Percentiles rank a stretch among this genome's conserved stretches.
These are phyloP conservation scores for Mallotus nudiflorus DNA, from an alignment of 345 rosid species.

Conservation along the genomic window DNA sequence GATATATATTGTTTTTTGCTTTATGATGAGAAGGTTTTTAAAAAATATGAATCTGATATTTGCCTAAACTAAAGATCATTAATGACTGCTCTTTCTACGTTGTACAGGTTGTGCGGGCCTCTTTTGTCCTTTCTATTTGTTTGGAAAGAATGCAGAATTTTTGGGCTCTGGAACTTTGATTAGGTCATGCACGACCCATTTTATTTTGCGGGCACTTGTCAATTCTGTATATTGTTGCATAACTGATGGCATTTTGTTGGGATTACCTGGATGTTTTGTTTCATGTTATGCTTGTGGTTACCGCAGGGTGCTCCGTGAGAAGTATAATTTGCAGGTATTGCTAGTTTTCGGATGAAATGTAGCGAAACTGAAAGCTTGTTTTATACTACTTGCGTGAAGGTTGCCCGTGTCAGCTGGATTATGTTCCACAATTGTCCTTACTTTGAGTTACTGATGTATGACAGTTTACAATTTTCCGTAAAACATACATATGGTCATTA, in stretches of 20 bases:
- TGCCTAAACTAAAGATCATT: constrained; percentile 4
- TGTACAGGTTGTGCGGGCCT: constrained; percentile 71
- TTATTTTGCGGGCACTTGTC: constrained; percentile 65
- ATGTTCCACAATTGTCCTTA: background rate
- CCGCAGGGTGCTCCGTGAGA: constrained; percentile 64
- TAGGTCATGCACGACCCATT: constrained; percentile 78
- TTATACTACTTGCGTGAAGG: background rate
- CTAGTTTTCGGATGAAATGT: background rate
- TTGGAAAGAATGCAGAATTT: constrained; percentile 81
- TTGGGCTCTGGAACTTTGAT: constrained; percentile 84
- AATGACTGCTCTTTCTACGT: constrained; percentile 1
- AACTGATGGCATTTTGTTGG: constrained; percentile 68
- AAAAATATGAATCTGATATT: background rate
- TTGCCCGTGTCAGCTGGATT: constrained; percentile 5
- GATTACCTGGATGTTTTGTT: constrained; percentile 85
- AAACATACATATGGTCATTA: background rate
- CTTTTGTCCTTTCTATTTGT: constrained; percentile 80
- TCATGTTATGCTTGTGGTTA: constrained; percentile 85
- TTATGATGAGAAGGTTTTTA: background rate
- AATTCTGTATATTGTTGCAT: constrained; percentile 69
- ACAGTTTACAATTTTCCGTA: too few relatives aligned
- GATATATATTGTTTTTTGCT: background rate
- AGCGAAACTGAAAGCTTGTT: background rate
- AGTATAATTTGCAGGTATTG: constrained; percentile 70
- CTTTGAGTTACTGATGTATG: background rate